phyloP scores from a whole-genome alignment of 2,329 filamentous ascomycete genomes.

The Penicillium italicum region DNA sequence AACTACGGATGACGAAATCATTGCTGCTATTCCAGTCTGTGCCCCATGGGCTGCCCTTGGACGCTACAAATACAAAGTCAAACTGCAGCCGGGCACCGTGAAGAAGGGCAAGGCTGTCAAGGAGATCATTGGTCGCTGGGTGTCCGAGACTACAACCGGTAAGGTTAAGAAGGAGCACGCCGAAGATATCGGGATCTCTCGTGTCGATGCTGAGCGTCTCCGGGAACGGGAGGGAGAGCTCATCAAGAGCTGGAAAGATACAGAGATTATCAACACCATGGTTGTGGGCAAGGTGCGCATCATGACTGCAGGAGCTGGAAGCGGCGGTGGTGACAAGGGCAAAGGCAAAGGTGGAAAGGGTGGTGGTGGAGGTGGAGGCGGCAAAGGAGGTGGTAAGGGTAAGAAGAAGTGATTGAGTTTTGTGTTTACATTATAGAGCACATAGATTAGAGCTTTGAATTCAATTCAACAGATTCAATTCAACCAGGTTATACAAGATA shows the following conservation, averaged over 20 bases:
- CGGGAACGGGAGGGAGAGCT: slow-evolving; percentile 85
- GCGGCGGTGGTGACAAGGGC: slow-evolving; percentile 34
- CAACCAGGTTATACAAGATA: not conserved
- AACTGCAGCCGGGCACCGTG: slow-evolving; percentile 80
- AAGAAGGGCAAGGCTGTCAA: slow-evolving; percentile 96
- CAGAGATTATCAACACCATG: slow-evolving; percentile 75
- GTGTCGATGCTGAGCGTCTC: slow-evolving; percentile 66
- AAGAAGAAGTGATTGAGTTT: slow-evolving; percentile 38
- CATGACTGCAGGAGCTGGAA: slow-evolving; percentile 63
- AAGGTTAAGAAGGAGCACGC: slow-evolving; percentile 51
- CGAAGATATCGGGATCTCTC: slow-evolving; percentile 52
- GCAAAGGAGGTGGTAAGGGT: slow-evolving; percentile 33
- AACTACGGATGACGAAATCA: slow-evolving; percentile 71
- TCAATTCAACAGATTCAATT: not conserved
- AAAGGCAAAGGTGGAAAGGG: slow-evolving; percentile 24
- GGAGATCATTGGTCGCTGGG: slow-evolving; percentile 83
- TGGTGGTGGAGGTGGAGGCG: slow-evolving; percentile 22
- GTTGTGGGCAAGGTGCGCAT: slow-evolving; percentile 77
- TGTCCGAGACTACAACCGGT: slow-evolving; percentile 53
- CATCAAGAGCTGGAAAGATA: slow-evolving; percentile 73
- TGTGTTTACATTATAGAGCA: not conserved
- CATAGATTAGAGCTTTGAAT: slow-evolving; percentile 1
- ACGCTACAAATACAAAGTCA: slow-evolving; percentile 87
- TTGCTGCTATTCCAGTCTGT: slow-evolving; percentile 58
- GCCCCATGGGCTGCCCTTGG: slow-evolving; percentile 61